phyloP scores from a whole-genome alignment of 176 grass and related monocot genomes.

The Pontederia crassipes region DNA sequence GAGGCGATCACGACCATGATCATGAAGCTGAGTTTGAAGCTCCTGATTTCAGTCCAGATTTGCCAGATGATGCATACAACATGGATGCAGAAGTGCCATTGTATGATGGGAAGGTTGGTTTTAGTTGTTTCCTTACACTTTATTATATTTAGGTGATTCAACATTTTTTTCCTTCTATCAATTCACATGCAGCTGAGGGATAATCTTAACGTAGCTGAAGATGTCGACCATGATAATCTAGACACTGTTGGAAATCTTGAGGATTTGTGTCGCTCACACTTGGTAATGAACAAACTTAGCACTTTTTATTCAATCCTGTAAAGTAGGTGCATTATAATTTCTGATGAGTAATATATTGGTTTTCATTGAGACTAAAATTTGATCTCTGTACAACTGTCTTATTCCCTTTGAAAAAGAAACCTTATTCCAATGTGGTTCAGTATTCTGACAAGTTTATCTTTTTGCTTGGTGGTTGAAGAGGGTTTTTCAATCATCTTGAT shows the following conservation, averaged over 20 bases:
- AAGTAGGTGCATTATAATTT: background rate
- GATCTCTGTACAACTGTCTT: no score
- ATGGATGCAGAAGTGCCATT: conserved; percentile 33
- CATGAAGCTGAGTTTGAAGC: conserved; percentile 23
- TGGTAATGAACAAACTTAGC: conserved; percentile 38
- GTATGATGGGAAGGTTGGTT: conserved; percentile 33
- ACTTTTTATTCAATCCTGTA: background rate
- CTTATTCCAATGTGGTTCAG: no score
- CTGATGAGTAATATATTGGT: background rate
- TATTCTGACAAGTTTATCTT: no score
- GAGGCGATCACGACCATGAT: conserved; percentile 30
- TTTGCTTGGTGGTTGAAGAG: no score
- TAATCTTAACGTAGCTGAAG: conserved; percentile 19
- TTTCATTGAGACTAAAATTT: background rate
- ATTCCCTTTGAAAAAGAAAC: no score
- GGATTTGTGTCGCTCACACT: conserved; percentile 61
- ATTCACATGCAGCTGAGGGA: conserved; percentile 26
- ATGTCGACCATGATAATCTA: conserved; percentile 27
- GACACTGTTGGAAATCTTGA: conserved; percentile 53
- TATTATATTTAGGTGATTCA: background rate
- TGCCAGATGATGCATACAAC: conserved; percentile 24
- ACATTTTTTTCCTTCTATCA: conserved; percentile 18
- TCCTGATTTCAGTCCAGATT: conserved; percentile 30
- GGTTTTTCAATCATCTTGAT: no score
- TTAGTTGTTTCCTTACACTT: conserved; percentile 2